Conservation (phyloP, 2,329 filamentous ascomycete species). For the Colletotrichum plurivorum region DNA sequence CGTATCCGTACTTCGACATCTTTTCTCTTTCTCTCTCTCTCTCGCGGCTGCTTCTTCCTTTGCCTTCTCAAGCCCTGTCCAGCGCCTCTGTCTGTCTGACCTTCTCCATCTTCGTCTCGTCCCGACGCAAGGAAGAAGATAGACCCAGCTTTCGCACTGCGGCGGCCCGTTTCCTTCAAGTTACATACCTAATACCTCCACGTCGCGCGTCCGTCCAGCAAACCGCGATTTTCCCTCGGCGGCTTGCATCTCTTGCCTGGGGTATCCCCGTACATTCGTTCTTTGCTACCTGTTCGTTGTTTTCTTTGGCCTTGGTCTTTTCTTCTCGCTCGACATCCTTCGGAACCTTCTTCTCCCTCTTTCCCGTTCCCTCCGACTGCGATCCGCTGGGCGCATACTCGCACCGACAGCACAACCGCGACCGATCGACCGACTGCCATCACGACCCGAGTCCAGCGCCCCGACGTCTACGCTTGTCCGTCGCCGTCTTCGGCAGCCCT, state of each 20-base stretch:
- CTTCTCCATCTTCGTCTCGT: too few species aligned
- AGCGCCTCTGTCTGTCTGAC: too few species aligned
- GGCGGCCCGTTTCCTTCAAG: background rate
- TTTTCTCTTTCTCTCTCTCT: too few species aligned
- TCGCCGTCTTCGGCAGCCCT: background rate
- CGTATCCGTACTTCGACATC: too few species aligned
- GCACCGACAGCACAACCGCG: background rate
- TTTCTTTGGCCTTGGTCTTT: slow-evolving; percentile 15
- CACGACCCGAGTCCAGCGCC: background rate
- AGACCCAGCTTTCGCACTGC: too few species aligned
- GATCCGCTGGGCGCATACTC: background rate
- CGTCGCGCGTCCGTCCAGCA: background rate
- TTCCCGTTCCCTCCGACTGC: background rate
- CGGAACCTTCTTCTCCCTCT: background rate
- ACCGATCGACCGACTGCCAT: background rate
- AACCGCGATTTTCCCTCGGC: slow-evolving; percentile 8
- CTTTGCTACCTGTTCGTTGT: background rate
- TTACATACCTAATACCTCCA: background rate
- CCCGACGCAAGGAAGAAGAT: too few species aligned
- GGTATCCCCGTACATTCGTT: slow-evolving; percentile 10
- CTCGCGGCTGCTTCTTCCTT: too few species aligned
- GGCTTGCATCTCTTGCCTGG: slow-evolving; percentile 9
- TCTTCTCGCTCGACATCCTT: background rate
- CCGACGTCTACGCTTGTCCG: background rate
- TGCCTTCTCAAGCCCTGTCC: too few species aligned